Evolutionary conservation across 371 early-diverging fungal species (phyloP).

Genomic region (Coemansia sp.): DNA sequence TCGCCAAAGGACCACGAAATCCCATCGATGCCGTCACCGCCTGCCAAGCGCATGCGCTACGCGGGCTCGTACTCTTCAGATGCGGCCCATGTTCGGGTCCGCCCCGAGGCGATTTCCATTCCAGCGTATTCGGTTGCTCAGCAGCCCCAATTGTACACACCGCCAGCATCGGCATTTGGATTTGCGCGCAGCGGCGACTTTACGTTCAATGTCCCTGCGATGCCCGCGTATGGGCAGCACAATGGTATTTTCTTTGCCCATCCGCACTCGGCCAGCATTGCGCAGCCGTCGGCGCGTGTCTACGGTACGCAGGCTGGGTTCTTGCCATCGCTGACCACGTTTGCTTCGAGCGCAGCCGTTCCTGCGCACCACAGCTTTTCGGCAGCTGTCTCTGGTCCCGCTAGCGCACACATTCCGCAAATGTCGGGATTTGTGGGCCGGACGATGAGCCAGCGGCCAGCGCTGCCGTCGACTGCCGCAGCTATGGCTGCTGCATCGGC

Average conservation of each 20-base stretch:
- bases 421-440: conserved; percentile 1
- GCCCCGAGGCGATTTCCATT: conserved; percentile 66
- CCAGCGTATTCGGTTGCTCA: conserved; percentile 71
- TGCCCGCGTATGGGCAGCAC: conserved; percentile 9
- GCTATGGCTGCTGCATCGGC: conserved; percentile 25
- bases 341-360: neutral
- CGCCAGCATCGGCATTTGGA: conserved; percentile 50
- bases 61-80: conserved; percentile 52
- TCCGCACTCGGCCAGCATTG: conserved; percentile 13
- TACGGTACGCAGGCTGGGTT: neutral
- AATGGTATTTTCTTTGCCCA: conserved; percentile 7
- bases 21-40: conserved; percentile 27
- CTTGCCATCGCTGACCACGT: conserved; percentile 2
- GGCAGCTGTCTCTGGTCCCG: neutral
- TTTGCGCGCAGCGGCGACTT: conserved; percentile 48
- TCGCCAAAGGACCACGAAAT: conserved; percentile 20
- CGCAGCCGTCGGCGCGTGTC: neutral
- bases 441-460: conserved; percentile 16
- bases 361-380: neutral
- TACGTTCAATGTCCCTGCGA: conserved; percentile 49
- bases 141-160: conserved; percentile 79
- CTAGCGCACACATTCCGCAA: neutral
- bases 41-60: conserved; percentile 52
- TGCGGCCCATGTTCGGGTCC: neutral
- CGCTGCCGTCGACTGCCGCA: conserved; percentile 3